phyloP scores from a whole-genome alignment of 352 stramenopile genomes.

The Phytopythium helicoides region DNA sequence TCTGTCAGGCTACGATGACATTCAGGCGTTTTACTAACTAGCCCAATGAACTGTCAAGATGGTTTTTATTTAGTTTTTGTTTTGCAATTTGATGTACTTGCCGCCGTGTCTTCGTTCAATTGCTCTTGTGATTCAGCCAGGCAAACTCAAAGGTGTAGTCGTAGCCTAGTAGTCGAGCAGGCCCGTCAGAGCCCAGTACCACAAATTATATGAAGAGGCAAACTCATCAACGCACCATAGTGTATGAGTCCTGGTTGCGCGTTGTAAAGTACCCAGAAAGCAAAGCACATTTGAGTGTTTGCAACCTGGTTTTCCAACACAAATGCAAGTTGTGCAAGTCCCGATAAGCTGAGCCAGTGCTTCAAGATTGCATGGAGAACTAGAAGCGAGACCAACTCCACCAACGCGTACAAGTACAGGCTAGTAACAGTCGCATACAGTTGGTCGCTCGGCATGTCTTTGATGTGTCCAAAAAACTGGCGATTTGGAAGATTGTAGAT shows the following conservation, averaged over 20 bases:
- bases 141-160: slow-evolving; percentile 39
- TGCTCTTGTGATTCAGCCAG: slow-evolving; percentile 20
- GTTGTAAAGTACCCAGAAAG: slow-evolving; percentile 35
- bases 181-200: neutral
- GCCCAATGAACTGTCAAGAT: no score
- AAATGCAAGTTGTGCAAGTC: slow-evolving; percentile 26
- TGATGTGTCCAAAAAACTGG: slow-evolving; percentile 15
- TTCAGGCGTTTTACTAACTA: slow-evolving; percentile 57
- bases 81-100: no score
- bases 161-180: slow-evolving; percentile 10
- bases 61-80: no score
- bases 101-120: no score
- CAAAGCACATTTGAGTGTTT: slow-evolving; percentile 19
- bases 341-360: slow-evolving; percentile 15
- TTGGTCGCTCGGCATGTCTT: slow-evolving; percentile 11
- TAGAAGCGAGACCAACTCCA: slow-evolving; percentile 31
- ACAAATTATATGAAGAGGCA: neutral
- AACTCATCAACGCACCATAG: slow-evolving; percentile 9
- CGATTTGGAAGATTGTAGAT: slow-evolving; percentile 28
- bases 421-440: slow-evolving; percentile 13
- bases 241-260: slow-evolving; percentile 22
- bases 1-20: slow-evolving; percentile 88
- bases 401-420: slow-evolving; percentile 18
- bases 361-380: slow-evolving; percentile 12
- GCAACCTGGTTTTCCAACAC: slow-evolving; percentile 22